phyloP scores from a whole-genome alignment of 1,139 yeast genomes.

The Hansenula sp. region DNA sequence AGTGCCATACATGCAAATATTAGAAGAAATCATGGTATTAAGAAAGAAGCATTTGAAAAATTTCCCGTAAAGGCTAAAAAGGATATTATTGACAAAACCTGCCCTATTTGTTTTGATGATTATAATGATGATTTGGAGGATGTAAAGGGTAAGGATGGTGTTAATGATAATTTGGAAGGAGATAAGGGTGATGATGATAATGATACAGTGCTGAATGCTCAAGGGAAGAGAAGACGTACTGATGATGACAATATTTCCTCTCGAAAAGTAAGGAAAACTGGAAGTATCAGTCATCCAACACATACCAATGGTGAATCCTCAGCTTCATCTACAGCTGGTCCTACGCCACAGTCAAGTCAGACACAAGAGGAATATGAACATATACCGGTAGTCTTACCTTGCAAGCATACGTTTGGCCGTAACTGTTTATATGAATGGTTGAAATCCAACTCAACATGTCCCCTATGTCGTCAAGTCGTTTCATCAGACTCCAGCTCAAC shows the following conservation, averaged over 20 bases:
- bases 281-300: not conserved
- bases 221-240: not conserved
- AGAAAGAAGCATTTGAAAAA: conserved; percentile 46
- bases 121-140: conserved; percentile 28
- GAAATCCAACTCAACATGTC: conserved; percentile 64
- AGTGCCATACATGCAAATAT: conserved; percentile 48
- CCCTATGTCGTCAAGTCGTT: conserved; percentile 60
- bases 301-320: not conserved
- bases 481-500: conserved; percentile 34
- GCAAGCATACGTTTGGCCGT: conserved; percentile 75
- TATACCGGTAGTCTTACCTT: conserved; percentile 68
- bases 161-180: conserved; percentile 7
- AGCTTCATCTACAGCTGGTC: not conserved
- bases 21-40: conserved; percentile 42
- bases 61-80: conserved; percentile 34
- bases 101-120: conserved; percentile 69
- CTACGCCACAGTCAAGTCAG: not conserved
- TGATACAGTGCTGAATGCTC: not conserved
- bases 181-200: conserved; percentile 7
- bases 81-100: conserved; percentile 35
- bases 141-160: conserved; percentile 8
- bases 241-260: not conserved
- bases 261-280: not conserved
- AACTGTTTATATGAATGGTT: conserved; percentile 78
- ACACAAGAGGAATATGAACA: conserved; percentile 42